phyloP scores from a whole-genome alignment of 345 rosid species.

The Raphanus sativus region DNA sequence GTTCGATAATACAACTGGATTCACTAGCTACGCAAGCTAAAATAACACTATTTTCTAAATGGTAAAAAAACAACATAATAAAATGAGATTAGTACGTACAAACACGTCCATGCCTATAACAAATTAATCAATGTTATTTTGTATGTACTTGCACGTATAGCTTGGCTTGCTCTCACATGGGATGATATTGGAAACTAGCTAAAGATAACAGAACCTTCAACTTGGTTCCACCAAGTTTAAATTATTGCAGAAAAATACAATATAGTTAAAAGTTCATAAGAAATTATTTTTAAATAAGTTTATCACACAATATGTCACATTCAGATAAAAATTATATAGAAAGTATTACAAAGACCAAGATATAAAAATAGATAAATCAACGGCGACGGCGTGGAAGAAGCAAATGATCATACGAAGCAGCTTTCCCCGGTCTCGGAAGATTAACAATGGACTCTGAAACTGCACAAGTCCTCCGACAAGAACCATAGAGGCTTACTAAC shows the following conservation, averaged over 20 bases:
- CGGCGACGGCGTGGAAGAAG: constrained; percentile 28
- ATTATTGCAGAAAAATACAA: constrained; percentile 17
- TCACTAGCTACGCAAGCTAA: not conserved
- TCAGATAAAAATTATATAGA: constrained; percentile 14
- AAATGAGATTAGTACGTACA: constrained; percentile 19
- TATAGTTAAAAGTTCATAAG: not conserved
- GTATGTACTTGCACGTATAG: constrained; percentile 17
- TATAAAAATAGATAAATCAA: constrained; percentile 14
- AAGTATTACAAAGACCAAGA: not conserved
- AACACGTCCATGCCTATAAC: constrained; percentile 1
- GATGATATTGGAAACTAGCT: constrained; percentile 27
- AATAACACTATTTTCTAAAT: constrained; percentile 13
- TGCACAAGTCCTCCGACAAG: constrained; percentile 64
- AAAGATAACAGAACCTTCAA: constrained; percentile 25
- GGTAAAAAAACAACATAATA: constrained; percentile 15
- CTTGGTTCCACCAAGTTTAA: constrained; percentile 29
- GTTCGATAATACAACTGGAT: not conserved
- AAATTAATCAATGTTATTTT: constrained; percentile 10
- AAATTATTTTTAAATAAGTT: not conserved
- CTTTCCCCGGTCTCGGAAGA: constrained; percentile 52
- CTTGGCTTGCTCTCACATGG: constrained; percentile 34
- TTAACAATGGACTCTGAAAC: constrained; percentile 74
- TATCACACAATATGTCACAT: constrained; percentile 24
- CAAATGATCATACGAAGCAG: constrained; percentile 31
- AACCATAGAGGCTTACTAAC: constrained; percentile 55